A percentile compares a stretch with the other conserved stretches of the same genome.
Evolutionary conservation across 768 basidiomycete species (phyloP).

Genomic region (Lyophyllum decastes): DNA sequence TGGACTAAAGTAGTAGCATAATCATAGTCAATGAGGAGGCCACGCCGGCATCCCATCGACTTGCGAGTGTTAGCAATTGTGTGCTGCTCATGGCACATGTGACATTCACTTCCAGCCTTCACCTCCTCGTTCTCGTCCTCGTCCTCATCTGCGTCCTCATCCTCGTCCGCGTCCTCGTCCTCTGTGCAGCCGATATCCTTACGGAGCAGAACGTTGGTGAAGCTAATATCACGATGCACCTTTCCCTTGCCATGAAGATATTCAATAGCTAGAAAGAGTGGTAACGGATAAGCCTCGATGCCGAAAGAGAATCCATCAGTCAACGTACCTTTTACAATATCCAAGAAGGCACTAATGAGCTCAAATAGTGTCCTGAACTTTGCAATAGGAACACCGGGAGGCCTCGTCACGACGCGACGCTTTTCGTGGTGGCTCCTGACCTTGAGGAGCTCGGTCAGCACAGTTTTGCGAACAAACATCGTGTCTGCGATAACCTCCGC

Average conservation of each 20-base stretch:
- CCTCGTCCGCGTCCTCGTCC: no score
- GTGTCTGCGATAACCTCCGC: neutral
- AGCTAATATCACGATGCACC: conserved; percentile 4
- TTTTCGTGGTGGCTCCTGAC: neutral
- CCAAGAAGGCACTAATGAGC: neutral
- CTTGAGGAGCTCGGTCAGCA: no score
- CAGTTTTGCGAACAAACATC: no score
- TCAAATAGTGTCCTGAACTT: neutral
- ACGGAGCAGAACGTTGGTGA: neutral
- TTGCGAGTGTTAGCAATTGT: no score
- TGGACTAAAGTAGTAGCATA: no score
- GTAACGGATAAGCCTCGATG: neutral
- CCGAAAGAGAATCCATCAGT: neutral
- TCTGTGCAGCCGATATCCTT: no score
- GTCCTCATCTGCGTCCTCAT: no score
- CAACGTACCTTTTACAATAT: neutral
- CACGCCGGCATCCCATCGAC: no score
- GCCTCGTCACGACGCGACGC: neutral
- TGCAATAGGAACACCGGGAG: neutral
- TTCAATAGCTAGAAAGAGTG: neutral
- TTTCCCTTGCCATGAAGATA: neutral
- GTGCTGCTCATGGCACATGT: no score
- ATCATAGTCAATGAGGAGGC: no score
- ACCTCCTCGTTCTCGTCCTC: no score
- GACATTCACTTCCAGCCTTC: no score